phyloP scores from a whole-genome alignment of 2,329 filamentous ascomycete species.

The Diaporthe helianthi region DNA sequence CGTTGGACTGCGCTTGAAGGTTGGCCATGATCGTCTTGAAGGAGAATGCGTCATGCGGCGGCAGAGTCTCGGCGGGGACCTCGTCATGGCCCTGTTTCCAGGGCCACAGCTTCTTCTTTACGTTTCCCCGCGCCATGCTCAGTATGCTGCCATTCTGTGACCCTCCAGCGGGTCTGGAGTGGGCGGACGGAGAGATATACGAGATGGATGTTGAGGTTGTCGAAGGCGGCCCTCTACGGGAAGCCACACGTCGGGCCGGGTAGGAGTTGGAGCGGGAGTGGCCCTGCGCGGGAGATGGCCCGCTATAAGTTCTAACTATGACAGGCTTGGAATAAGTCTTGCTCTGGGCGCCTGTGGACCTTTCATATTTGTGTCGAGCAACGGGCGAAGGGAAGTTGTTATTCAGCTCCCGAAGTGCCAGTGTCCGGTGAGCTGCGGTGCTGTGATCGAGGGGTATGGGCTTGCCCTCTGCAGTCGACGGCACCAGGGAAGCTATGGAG shows the following conservation, averaged over 20 bases:
- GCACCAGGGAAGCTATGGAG: slow-evolving; percentile 60
- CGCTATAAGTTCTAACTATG: slow-evolving; percentile 69
- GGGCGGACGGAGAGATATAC: slow-evolving; percentile 39
- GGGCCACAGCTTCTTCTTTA: slow-evolving; percentile 45
- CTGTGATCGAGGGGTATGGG: slow-evolving; percentile 64
- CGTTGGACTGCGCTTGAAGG: slow-evolving; percentile 52
- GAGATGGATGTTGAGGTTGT: slow-evolving; percentile 39
- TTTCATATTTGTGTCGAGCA: slow-evolving; percentile 60
- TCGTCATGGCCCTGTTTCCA: slow-evolving; percentile 38
- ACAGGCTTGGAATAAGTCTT: slow-evolving; percentile 71
- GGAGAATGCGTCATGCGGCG: slow-evolving; percentile 68
- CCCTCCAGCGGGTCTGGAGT: slow-evolving; percentile 39
- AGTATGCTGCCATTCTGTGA: slow-evolving; percentile 49
- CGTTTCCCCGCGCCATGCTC: slow-evolving; percentile 53
- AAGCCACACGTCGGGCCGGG: slow-evolving; percentile 41
- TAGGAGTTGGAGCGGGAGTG: slow-evolving; percentile 38
- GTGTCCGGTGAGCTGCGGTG: slow-evolving; percentile 63
- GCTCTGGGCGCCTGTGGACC: slow-evolving; percentile 62
- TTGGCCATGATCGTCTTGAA: slow-evolving; percentile 68
- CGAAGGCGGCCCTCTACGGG: slow-evolving; percentile 42
- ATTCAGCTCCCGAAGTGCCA: slow-evolving; percentile 66
- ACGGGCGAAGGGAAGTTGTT: slow-evolving; percentile 58
- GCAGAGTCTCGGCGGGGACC: slow-evolving; percentile 53
- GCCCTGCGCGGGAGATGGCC: slow-evolving; percentile 48
- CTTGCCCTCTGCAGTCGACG: slow-evolving; percentile 62